Conservation (phyloP, 1,139 yeast species). For the Ogataea hybrid region DNA sequence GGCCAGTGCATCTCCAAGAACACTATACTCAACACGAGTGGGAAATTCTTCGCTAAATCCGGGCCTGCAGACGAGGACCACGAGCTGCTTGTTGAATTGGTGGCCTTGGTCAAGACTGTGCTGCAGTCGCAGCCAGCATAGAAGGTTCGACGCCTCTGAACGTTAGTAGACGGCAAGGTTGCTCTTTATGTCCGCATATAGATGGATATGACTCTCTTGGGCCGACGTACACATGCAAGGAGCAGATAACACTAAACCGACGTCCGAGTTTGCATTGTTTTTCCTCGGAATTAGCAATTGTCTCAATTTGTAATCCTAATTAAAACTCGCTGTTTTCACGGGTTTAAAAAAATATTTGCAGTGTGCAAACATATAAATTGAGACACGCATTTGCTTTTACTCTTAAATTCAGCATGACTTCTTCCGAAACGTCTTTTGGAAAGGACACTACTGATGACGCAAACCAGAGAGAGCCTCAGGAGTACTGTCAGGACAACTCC, state of each 20-base stretch:
- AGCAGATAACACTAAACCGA: no score
- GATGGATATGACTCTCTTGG: background rate
- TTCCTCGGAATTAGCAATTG: background rate
- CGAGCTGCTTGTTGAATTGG: slow-evolving; percentile 18
- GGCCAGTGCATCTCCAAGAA: slow-evolving; percentile 31
- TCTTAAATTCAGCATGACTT: background rate
- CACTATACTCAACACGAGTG: slow-evolving; percentile 39
- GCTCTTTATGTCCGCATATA: background rate
- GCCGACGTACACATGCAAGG: no score
- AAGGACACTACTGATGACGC: no score
- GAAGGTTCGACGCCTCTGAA: background rate
- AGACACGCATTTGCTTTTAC: no score
- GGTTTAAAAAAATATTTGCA: background rate
- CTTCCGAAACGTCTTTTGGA: no score
- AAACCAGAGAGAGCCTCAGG: background rate
- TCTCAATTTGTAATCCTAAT: background rate
- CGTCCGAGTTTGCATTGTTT: no score
- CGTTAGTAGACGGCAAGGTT: background rate
- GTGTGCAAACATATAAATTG: no score
- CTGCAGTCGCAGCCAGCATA: background rate
- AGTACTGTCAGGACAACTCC: background rate
- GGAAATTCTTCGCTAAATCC: slow-evolving; percentile 33
- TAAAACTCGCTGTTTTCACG: background rate
- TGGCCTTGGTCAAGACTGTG: slow-evolving; percentile 22
- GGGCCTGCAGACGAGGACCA: slow-evolving; percentile 24